Evolutionary conservation across 1,139 yeast species (phyloP), one percentile per base, ranked within the genome.

Genomic region (Suhomyces maxii): DNA sequence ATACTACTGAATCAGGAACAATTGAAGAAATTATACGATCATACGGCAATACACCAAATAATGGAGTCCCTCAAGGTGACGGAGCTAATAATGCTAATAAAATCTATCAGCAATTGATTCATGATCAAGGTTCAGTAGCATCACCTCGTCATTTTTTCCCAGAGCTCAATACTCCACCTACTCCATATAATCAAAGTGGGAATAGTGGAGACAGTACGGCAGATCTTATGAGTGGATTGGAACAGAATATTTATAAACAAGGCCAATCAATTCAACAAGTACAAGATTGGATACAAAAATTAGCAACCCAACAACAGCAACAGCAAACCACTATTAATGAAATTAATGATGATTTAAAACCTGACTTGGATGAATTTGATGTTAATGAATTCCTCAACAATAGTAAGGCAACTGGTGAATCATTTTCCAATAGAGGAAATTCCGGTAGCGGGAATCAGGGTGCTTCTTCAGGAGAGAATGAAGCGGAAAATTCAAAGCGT

Each of bases 251-350:
- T 8, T 63, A 64, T 46, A 74, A 69, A 54, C 83, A 80, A 52
- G 83, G 82, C 9, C 78, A 76, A 50, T 75, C 83, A 3, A 72
- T 81, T 44, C 80, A 73, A 59, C 84, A 80, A 55, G 82, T 79
- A 1, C 82, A 79, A 56, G 84, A 81, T 53, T 79, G 84, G 83
- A 71, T 80, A 40, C 79, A 69, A 47, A 76, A 69, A 45, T 60
- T 77, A 41, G 71, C 76, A 1, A 61, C 57, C 39, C 73, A 70
- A 44, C 77, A 69, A 42, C 67, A 68, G 40, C 68, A 65, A 34
- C 66, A 65, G 34, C 70, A 65, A 18, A 48, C 50, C 6, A 47
- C 54, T 10, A 53, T 51, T 31, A 47, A 53, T 41, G 56, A 53
- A 36, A 47, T 53, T 34, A 49, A 47, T 23, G 54, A 51, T 12